Evolutionary conservation across 768 basidiomycete species (phyloP), one percentile per base, ranked within the genome.

Genomic region (Myochromella boudieri): DNA sequence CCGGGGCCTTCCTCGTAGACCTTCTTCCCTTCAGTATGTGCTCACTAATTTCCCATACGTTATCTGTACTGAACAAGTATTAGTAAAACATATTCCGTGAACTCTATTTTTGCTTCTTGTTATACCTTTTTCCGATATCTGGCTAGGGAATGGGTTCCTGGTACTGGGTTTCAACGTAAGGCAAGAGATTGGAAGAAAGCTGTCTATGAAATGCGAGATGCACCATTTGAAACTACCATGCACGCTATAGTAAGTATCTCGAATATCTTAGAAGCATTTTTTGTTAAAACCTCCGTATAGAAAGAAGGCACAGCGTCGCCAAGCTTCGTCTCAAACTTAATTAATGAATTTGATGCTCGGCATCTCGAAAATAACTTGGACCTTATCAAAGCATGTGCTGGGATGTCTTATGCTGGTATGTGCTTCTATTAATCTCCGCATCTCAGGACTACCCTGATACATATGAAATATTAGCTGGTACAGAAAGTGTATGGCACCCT

Each of bases 1-100:
- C 76, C 1, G 80, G 80, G 4, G 75, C 75, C 3, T 82, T 80
- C 54, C 58, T 80, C 6, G 80, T 81, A 9, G 71, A 76, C 44
- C 51, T 76, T 24, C 60, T 80, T 33, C 78, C 77, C n/a, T 61
- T 66, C 44, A 49, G 68, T 68, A 46, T 32, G 65, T 57, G 6
- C 18, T 12, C 8, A 34, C 17, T 3, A 25, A 12, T 20, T 17
- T 18, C 7, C 24, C n/a, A 26, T 7, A 37, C 4, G n/a, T 28
- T 6, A 10, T 6, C 8, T 10, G 31, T 40, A 3, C 33, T 32
- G 37, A 9, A 14, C n/a, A 10, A 17, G 17, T 15, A 41, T 26
- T 46, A 76, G 78, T 81, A 43, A 80, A 77, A 60, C 61, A 80
- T 45, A 58, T 81, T 12, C 79, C 78, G 55, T 70, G 41, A 42